Percentiles rank a stretch among this genome's conserved stretches.
These are phyloP conservation scores for Euphorbia tirucalli DNA, from an alignment of 345 rosid genomes.

Conservation along the genomic window DNA sequence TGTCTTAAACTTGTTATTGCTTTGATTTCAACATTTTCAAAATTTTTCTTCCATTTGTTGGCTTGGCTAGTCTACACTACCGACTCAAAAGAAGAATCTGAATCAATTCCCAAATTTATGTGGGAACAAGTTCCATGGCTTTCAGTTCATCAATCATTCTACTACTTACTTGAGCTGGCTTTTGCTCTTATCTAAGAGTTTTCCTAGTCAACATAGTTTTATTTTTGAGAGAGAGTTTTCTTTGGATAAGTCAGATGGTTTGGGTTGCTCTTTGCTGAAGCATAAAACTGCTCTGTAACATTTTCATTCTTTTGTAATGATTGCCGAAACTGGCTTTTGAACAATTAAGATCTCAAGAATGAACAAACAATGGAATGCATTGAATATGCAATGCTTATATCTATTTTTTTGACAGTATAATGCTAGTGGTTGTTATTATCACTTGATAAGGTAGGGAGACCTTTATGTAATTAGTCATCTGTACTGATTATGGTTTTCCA, in stretches of 20 bases:
- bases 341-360: background rate
- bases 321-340: background rate
- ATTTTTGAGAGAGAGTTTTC: too few relatives aligned
- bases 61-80: background rate
- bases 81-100: background rate
- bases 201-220: background rate
- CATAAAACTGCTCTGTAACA: background rate
- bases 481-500: conserved; percentile 14
- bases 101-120: background rate
- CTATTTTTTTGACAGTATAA: background rate
- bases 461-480: conserved; percentile 4
- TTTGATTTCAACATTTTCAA: background rate
- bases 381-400: conserved; percentile 1
- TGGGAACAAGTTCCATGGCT: background rate
- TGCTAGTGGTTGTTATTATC: background rate
- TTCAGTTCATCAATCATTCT: background rate
- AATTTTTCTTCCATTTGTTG: background rate
- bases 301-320: background rate
- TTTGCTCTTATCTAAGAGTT: background rate
- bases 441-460: background rate
- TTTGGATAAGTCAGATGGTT: background rate
- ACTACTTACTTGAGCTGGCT: background rate
- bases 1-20: background rate
- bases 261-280: background rate
- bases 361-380: background rate